These are phyloP conservation scores for Saccharomyces kudriavzevii DNA, from an alignment of 805 yeast species.

Conservation along the genomic window DNA sequence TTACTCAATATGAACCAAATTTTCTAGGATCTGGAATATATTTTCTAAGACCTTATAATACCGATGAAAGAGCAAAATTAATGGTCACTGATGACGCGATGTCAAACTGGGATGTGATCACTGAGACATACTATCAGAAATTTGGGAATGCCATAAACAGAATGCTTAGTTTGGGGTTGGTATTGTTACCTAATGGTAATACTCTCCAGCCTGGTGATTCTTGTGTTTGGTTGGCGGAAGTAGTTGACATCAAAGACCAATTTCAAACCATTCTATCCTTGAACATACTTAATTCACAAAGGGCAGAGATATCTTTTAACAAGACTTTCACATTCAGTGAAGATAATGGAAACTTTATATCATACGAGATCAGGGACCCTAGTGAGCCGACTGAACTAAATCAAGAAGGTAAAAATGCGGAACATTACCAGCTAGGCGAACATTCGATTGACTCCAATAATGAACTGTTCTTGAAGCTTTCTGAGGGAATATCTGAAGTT, in stretches of 20 bases:
- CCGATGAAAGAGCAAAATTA: slow-evolving; percentile 2
- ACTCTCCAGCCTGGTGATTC: slow-evolving; percentile 21
- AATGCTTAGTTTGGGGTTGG: slow-evolving; percentile 12
- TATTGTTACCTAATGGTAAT: slow-evolving; percentile 13
- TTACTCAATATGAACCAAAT: slow-evolving; percentile 16
- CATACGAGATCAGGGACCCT: neutral
- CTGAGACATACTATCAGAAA: slow-evolving; percentile 5
- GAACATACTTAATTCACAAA: slow-evolving; percentile 1
- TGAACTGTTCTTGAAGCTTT: neutral
- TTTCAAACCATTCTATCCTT: slow-evolving; percentile 13
- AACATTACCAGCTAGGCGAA: neutral
- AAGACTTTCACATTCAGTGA: neutral
- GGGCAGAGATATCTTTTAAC: neutral
- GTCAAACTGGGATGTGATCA: neutral
- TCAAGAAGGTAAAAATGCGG: neutral
- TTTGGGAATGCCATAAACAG: slow-evolving; percentile 19
- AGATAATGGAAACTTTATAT: neutral
- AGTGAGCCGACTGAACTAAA: neutral
- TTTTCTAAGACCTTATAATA: slow-evolving; percentile 11
- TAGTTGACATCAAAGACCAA: slow-evolving; percentile 23
- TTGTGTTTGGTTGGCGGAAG: slow-evolving; percentile 28
- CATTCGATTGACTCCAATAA: neutral
- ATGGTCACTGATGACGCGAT: slow-evolving; percentile 7
- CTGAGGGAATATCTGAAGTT: neutral
- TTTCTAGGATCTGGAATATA: slow-evolving; percentile 25